phyloP scores from a whole-genome alignment of 306 rosid species.

The Biancaea sappan region DNA sequence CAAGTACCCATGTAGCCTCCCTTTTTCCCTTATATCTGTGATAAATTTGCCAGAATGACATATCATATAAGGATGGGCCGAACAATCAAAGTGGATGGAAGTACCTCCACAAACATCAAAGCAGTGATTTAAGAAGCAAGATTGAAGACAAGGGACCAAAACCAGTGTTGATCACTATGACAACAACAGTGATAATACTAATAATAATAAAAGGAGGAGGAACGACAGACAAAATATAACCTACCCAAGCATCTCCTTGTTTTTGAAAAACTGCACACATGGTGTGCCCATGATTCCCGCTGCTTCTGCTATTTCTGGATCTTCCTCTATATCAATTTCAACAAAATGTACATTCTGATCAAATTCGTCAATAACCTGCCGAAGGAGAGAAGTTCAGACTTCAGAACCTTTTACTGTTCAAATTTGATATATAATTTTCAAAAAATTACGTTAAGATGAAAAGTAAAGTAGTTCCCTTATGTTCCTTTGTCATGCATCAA shows the following conservation, averaged over 20 bases:
- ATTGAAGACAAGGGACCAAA: background rate
- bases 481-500: background rate
- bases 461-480: slow-evolving; percentile 1
- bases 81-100: background rate
- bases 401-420: background rate
- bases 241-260: slow-evolving; percentile 84
- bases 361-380: slow-evolving; percentile 88
- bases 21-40: no score
- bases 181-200: background rate
- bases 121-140: background rate
- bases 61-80: background rate
- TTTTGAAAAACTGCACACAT: slow-evolving; percentile 95
- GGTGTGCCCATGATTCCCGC: slow-evolving; percentile 99
- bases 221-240: slow-evolving; percentile 36
- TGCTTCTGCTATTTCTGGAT: slow-evolving; percentile 94
- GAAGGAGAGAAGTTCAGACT: slow-evolving; percentile 20
- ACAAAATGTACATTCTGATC: slow-evolving; percentile 88
- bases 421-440: background rate
- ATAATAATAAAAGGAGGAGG: background rate
- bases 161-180: background rate
- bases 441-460: background rate
- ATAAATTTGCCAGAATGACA: no score
- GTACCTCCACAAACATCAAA: background rate
- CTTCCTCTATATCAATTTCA: slow-evolving; percentile 98
- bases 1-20: no score